A percentile compares a stretch with the other conserved stretches of the same genome.
phyloP scores from a whole-genome alignment of 2,329 filamentous ascomycete genomes.

The Orbilia blumenaviensis region DNA sequence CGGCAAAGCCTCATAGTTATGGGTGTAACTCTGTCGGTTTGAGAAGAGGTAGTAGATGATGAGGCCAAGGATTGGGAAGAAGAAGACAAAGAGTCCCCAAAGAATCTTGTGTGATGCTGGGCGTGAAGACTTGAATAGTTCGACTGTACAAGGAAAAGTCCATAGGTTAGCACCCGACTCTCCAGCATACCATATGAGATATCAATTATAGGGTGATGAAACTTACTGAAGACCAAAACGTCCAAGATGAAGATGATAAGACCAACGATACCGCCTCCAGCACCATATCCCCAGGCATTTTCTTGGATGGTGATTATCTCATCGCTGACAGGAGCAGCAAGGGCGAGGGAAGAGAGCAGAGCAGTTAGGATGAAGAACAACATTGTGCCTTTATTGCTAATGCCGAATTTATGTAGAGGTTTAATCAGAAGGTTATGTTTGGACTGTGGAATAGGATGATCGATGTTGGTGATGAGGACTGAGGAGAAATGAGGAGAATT shows the following conservation, averaged over 20 bases:
- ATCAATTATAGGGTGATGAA: neutral
- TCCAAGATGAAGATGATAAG: slow-evolving; percentile 71
- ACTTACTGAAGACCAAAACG: slow-evolving; percentile 71
- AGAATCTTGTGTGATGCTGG: slow-evolving; percentile 69
- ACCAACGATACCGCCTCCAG: slow-evolving; percentile 70
- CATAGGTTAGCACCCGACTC: too few relatives aligned
- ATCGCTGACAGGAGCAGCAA: slow-evolving; percentile 64
- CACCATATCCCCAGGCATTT: slow-evolving; percentile 69
- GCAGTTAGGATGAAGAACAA: slow-evolving; percentile 66
- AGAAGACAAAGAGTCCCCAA: slow-evolving; percentile 72
- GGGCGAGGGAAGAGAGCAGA: slow-evolving; percentile 65
- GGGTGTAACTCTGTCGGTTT: slow-evolving; percentile 60
- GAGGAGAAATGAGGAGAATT: neutral
- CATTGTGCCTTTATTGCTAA: slow-evolving; percentile 53
- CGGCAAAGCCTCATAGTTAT: slow-evolving; percentile 49
- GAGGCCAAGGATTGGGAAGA: slow-evolving; percentile 71
- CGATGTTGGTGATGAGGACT: neutral
- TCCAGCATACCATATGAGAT: too few relatives aligned
- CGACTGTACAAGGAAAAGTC: slow-evolving; percentile 63
- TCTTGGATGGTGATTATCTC: slow-evolving; percentile 60
- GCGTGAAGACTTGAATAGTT: slow-evolving; percentile 72
- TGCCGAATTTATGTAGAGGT: neutral
- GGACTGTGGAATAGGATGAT: neutral
- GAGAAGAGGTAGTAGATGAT: slow-evolving; percentile 73
- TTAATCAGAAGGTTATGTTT: neutral